Evolutionary conservation across 371 early-diverging fungal species (phyloP), one percentile per base, ranked within the genome.

Genomic region (Apophysomyces sp.): DNA sequence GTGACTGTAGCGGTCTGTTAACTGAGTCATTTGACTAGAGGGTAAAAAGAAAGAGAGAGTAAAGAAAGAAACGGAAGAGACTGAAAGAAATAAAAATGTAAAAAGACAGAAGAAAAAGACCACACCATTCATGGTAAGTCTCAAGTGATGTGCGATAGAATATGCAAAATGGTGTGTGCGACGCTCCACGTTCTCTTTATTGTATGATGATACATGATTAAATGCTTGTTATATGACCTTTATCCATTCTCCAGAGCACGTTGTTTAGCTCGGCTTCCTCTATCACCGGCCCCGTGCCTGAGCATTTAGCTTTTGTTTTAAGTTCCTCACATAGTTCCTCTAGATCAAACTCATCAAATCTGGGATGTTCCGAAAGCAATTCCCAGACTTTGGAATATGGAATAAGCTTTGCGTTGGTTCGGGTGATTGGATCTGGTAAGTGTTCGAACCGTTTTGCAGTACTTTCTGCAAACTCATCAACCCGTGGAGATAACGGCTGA

Each of bases 241-340:
- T 44, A 21, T 44, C 49, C 49, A 44, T 44, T 44, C 21, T 44
- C 21, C 24, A 4, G 49, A 44, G 49, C 49, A 44, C 69, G 26
- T 73, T 68, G 28, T 74, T 60, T 26, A 85, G 65, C 31, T 83
- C 85, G 40, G 65, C 60, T 52, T 79, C 72, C 1, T 79, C 63
- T 53, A 85, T 78, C 2, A 82, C 78, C 28, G 83, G 81, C 0
- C 83, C 85, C 57, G 77, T 73, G 24, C 83, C 85, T 26, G 85
- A 82, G 57, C 83, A 85, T 61, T 69, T 79, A 8, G 85, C 83
- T 66, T 82, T 83, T n/a, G 72, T 56, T 56, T 83, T 83, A 32
- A 85, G 58, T 54, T 80, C 77, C 36, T 63, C 62, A 21, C 85
- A 85, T 18, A 85, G 58, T 24, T 64, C 58, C 15, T 66, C 65